These are phyloP conservation scores for Parietichytrium sp. DNA, from an alignment of 108 stramenopile genomes.

Conservation along the genomic window DNA sequence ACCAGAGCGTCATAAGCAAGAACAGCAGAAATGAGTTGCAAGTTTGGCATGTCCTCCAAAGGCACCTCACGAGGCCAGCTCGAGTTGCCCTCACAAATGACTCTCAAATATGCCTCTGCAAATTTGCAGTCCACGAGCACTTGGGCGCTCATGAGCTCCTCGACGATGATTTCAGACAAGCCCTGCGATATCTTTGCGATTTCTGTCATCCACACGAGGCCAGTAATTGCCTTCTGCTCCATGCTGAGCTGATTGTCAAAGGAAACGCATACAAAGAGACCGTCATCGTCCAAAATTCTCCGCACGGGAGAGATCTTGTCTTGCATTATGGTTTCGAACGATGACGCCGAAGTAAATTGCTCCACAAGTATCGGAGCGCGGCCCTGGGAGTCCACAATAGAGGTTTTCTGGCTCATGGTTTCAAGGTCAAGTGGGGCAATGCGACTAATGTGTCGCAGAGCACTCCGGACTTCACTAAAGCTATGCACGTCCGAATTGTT, in stretches of 20 bases:
- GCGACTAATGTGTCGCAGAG: constrained; percentile 37
- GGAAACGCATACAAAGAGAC: background rate
- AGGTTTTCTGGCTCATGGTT: background rate
- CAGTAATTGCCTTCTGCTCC: background rate
- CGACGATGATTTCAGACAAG: background rate
- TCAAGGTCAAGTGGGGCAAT: background rate
- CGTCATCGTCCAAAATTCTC: background rate
- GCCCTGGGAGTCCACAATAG: background rate
- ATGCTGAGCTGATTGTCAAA: background rate
- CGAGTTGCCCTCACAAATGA: background rate
- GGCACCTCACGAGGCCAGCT: background rate
- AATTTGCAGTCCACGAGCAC: background rate
- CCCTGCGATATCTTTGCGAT: constrained; percentile 22
- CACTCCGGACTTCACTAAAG: constrained; percentile 47
- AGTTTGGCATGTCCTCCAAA: background rate
- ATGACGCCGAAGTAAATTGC: background rate
- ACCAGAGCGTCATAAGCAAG: constrained; percentile 3
- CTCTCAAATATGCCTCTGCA: constrained; percentile 12
- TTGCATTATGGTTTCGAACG: background rate
- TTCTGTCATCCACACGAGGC: constrained; percentile 17
- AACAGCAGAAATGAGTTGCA: background rate
- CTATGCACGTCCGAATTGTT: constrained; percentile 64
- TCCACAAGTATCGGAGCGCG: background rate
- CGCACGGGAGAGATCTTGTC: background rate
- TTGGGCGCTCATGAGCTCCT: background rate